Base-by-base conservation (phyloP, 352 stramenopile species). In the Globisporangium yorkense region DNA sequence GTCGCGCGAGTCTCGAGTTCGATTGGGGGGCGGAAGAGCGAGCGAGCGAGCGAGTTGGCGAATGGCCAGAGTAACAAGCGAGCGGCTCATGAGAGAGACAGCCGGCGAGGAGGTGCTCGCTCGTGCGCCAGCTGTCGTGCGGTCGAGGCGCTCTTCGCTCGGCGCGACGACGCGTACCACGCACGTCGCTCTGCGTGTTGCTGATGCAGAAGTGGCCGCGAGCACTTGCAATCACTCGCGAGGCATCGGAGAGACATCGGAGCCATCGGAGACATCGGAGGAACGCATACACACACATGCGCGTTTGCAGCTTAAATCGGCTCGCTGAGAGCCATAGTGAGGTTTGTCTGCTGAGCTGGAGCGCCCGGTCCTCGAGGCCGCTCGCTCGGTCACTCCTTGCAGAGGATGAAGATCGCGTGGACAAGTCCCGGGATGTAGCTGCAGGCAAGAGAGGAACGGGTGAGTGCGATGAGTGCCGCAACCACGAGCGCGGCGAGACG, bases 401-500 rank as follows among this genome's bases (percentile, higher is more conserved):
- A 71, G 31, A 89, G 68, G 53, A 89, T 89, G 61, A 84, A 89
- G 46, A 89, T 75, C 21, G 79, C 79, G 57, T 89, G 79, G 57
- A 89, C 81, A 56, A 89, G 63, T n/a, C 79, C 79, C n/a, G 77
- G 77, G 53, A 87, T 68, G 65, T 87, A 87, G 2, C 76, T 87
- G 56, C 50, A 54, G 3, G 29, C 24, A 48, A 43, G n/a, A 40
- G 35, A 40, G 37, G 3, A 27, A 18, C 24, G 24, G 24, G 44
- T 16, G 51, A n/a, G 39, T 43, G 18, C 16, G 44, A 5, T 5
- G 44, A 49, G 18, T 31, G 44, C 6, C 6, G 4, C 18, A 35
- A 18, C 6, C 5, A 3, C 45, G 5, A 8, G 2, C 3, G 46
- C 7, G 46, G 5, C 12, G 10, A 18, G 12, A 31, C 5, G 21